Evolutionary conservation across 345 rosid species (phyloP).

Genomic region (Tarenaya hassleriana): DNA sequence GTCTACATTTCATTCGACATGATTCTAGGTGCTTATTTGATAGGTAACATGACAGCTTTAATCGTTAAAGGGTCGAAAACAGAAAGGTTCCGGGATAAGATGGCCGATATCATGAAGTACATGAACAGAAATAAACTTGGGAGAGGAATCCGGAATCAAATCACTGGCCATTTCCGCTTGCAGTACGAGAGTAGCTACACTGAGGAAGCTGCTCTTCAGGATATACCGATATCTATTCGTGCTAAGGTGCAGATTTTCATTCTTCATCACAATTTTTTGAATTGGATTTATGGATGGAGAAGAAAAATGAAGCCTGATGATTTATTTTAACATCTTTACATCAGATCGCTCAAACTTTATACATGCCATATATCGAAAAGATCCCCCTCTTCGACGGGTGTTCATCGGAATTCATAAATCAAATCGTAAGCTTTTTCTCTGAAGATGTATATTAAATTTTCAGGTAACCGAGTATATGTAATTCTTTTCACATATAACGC

Average conservation of each 20-base stretch:
- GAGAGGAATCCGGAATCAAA: conserved; percentile 46
- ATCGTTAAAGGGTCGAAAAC: conserved; percentile 89
- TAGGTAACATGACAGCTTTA: conserved; percentile 94
- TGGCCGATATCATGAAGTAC: conserved; percentile 63
- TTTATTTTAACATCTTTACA: neutral
- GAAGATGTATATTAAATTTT: neutral
- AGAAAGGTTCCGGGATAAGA: conserved; percentile 66
- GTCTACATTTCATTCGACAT: conserved; percentile 71
- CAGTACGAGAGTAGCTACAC: conserved; percentile 52
- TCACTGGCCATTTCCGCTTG: conserved; percentile 55
- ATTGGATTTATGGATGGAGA: too few species aligned
- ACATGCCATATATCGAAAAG: conserved; percentile 60
- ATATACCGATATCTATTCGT: conserved; percentile 66
- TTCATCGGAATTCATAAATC: conserved; percentile 71
- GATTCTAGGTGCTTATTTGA: conserved; percentile 84
- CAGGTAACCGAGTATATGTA: neutral
- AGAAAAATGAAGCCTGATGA: too few species aligned
- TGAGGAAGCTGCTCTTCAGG: conserved; percentile 64
- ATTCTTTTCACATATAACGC: too few species aligned
- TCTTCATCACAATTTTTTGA: too few species aligned
- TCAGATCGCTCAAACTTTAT: conserved; percentile 72
- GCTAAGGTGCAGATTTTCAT: conserved; percentile 41
- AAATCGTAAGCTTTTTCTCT: conserved; percentile 48
- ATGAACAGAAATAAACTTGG: conserved; percentile 64
- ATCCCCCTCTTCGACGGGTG: conserved; percentile 65